These are phyloP conservation scores for Durotheca rogersii DNA, from an alignment of 495 filamentous ascomycete species.

Conservation along the genomic window DNA sequence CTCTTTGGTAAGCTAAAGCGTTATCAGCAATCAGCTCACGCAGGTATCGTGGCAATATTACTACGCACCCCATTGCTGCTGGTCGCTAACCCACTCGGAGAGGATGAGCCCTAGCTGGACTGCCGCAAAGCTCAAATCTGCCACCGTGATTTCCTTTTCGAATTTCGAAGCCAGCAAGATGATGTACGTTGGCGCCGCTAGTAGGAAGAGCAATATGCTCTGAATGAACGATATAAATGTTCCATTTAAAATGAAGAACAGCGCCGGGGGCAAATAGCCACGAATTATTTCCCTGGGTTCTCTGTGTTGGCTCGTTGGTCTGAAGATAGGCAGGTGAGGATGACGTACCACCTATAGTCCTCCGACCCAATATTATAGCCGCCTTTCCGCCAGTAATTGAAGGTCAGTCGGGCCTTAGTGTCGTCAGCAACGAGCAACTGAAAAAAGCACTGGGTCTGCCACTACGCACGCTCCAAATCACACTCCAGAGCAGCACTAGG, in stretches of 20 bases:
- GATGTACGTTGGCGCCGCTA: constrained; percentile 81
- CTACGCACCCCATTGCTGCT: constrained; percentile 82
- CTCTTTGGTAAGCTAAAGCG: constrained; percentile 66
- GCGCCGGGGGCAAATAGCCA: constrained; percentile 40
- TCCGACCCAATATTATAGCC: constrained; percentile 85
- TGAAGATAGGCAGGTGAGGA: not conserved
- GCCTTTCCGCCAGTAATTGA: constrained; percentile 96
- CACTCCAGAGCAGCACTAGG: constrained; percentile 67
- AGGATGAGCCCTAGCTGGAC: constrained; percentile 68
- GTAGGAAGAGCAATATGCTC: constrained; percentile 70
- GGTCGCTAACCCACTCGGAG: constrained; percentile 79
- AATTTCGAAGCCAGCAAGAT: constrained; percentile 59
- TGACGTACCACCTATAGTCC: constrained; percentile 82
- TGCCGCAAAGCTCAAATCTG: constrained; percentile 69
- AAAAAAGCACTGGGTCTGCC: not conserved
- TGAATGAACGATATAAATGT: constrained; percentile 85
- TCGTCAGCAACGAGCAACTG: constrained; percentile 5
- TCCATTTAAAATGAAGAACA: constrained; percentile 84
- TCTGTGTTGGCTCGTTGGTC: constrained; percentile 5
- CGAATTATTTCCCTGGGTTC: constrained; percentile 48
- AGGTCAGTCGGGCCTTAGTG: constrained; percentile 66
- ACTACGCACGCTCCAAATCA: constrained; percentile 76
- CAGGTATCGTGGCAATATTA: not conserved
- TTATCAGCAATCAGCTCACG: constrained; percentile 20
- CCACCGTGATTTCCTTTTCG: constrained; percentile 45